phyloP scores from a whole-genome alignment of 2,329 filamentous ascomycete genomes.

The Diaporthe humulicola region DNA sequence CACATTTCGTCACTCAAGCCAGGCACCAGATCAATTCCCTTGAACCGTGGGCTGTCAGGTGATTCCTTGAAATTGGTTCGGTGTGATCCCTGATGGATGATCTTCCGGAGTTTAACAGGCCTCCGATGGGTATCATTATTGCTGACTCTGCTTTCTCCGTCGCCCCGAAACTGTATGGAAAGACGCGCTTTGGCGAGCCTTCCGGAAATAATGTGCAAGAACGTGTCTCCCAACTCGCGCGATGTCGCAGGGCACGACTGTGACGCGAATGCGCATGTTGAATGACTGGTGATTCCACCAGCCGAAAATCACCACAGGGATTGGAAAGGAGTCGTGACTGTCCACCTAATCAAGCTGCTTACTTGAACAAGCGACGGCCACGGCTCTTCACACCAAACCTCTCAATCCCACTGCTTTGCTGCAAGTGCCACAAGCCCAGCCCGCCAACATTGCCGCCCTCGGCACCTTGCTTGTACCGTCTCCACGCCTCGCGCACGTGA shows the following conservation, averaged over 20 bases:
- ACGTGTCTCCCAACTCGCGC: background rate
- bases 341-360: conserved; percentile 39
- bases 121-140: conserved; percentile 25
- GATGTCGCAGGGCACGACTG: background rate
- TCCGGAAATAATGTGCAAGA: background rate
- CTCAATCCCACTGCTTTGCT: conserved; percentile 71
- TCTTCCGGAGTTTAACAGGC: background rate
- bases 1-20: conserved; percentile 20
- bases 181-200: background rate
- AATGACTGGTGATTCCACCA: background rate
- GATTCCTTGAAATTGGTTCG: background rate
- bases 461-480: conserved; percentile 73
- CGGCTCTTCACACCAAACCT: conserved; percentile 69
- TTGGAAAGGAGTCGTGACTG: background rate
- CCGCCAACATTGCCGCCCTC: conserved; percentile 75
- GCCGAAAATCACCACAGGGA: background rate
- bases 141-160: background rate
- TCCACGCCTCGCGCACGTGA: conserved; percentile 79
- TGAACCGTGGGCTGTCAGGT: background rate
- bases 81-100: background rate
- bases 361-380: conserved; percentile 66
- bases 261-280: background rate
- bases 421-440: conserved; percentile 71
- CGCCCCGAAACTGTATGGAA: background rate
- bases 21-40: background rate